These are phyloP conservation scores for Citrus maxima DNA, from an alignment of 345 rosid genomes.

Conservation along the genomic window DNA sequence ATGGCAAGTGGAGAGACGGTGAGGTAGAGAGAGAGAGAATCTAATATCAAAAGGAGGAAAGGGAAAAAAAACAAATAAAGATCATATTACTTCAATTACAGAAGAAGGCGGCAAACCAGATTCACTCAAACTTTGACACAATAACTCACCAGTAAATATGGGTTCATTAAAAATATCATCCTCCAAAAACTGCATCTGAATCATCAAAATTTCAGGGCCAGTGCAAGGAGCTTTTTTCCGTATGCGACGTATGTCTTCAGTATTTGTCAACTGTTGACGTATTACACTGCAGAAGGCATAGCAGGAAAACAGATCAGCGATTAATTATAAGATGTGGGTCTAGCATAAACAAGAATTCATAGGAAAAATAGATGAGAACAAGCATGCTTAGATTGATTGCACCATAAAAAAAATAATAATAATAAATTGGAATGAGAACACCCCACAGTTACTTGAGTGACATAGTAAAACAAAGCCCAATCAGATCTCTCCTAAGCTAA, in stretches of 20 bases:
- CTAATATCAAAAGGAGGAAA: neutral
- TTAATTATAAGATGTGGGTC: neutral
- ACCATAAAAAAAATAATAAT: no score
- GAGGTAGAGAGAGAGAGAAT: neutral
- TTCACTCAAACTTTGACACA: slow-evolving; percentile 12
- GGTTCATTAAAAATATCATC: slow-evolving; percentile 67
- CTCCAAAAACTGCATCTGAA: slow-evolving; percentile 76
- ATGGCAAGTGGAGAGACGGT: no score
- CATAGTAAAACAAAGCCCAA: neutral
- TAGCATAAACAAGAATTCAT: neutral
- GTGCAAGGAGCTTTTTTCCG: slow-evolving; percentile 99
- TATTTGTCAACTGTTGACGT: slow-evolving; percentile 79
- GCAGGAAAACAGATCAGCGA: slow-evolving; percentile 24
- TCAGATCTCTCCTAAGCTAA: neutral
- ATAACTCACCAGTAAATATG: slow-evolving; percentile 67
- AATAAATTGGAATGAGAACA: neutral
- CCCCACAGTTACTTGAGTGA: neutral
- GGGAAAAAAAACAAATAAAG: neutral
- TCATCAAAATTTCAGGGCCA: slow-evolving; percentile 70
- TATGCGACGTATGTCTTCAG: slow-evolving; percentile 88
- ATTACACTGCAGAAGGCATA: slow-evolving; percentile 56
- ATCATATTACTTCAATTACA: neutral
- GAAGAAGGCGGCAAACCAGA: neutral
- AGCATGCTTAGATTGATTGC: no score
- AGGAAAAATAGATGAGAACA: neutral